Conservation (phyloP, 228 moss, liverwort and hornwort species). For the Sphagnum magellanicum region DNA sequence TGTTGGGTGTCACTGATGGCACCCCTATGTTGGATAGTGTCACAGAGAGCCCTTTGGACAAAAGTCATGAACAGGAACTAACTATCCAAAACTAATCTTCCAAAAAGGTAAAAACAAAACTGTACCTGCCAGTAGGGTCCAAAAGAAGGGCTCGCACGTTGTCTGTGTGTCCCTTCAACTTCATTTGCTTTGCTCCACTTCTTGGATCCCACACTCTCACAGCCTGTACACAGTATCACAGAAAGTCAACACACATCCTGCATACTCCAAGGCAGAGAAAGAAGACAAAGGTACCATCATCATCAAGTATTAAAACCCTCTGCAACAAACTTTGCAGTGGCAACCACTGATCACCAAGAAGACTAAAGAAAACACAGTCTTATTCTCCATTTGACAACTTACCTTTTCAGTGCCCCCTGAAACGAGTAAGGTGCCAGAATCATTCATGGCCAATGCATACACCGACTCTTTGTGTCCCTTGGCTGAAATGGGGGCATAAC, state of each 20-base stretch:
- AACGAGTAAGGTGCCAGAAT: conserved; percentile 78
- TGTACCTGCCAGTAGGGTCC: conserved; percentile 78
- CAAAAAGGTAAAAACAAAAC: neutral
- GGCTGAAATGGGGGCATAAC: conserved; percentile 73
- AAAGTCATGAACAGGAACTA: too few species aligned
- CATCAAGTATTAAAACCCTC: too few species aligned
- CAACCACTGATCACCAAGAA: too few species aligned
- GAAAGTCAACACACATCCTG: too few species aligned
- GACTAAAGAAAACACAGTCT: too few species aligned
- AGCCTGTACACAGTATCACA: conserved; percentile 27
- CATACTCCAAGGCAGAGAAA: too few species aligned
- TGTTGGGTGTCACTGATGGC: too few species aligned
- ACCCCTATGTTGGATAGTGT: too few species aligned
- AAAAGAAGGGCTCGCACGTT: conserved; percentile 88
- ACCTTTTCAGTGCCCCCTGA: conserved; percentile 99
- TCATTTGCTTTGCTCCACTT: conserved; percentile 95
- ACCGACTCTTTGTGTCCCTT: conserved; percentile 99
- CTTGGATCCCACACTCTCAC: conserved; percentile 95
- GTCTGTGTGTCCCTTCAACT: conserved; percentile 94
- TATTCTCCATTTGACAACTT: conserved; percentile 1
- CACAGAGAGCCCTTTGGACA: too few species aligned
- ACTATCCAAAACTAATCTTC: too few species aligned
- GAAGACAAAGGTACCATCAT: too few species aligned
- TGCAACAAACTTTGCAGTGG: too few species aligned
- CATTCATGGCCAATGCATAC: conserved; percentile 95